Conservation (phyloP, 176 grass and related monocot genomes). For the Zizania latifolia region DNA sequence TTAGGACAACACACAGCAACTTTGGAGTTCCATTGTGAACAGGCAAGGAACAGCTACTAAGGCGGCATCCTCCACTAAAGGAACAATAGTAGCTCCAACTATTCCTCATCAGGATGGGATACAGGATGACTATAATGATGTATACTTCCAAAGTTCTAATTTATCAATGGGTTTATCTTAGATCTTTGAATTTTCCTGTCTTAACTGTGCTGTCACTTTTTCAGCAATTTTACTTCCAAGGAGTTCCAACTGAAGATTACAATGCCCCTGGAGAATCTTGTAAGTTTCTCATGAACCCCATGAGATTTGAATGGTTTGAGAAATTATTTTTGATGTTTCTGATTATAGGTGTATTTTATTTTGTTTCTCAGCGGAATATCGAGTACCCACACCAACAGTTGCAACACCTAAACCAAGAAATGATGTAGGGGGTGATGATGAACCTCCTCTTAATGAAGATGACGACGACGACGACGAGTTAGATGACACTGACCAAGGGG, state of each 20-base stretch:
- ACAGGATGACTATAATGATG: too few relatives aligned
- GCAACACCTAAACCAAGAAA: slow-evolving; percentile 51
- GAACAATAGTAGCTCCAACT: too few relatives aligned
- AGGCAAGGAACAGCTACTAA: slow-evolving; percentile 31
- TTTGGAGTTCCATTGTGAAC: too few relatives aligned
- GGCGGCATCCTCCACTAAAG: slow-evolving; percentile 8
- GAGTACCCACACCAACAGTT: slow-evolving; percentile 47
- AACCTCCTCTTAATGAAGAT: slow-evolving; percentile 73
- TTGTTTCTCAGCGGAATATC: slow-evolving; percentile 45
- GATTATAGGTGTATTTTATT: slow-evolving; percentile 13
- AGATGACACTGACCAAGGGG: slow-evolving; percentile 52
- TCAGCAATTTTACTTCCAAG: slow-evolving; percentile 59
- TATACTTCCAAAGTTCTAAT: too few relatives aligned
- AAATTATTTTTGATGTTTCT: neutral
- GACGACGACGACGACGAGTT: slow-evolving; percentile 52
- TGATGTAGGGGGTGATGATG: slow-evolving; percentile 45
- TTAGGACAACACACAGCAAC: slow-evolving; percentile 28
- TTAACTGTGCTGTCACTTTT: slow-evolving; percentile 1
- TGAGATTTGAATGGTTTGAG: neutral
- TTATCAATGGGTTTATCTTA: too few relatives aligned
- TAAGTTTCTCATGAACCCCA: slow-evolving; percentile 22
- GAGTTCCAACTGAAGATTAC: slow-evolving; percentile 74
- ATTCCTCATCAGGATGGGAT: too few relatives aligned
- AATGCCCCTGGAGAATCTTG: slow-evolving; percentile 60
- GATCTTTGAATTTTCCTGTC: slow-evolving; percentile 10